A percentile compares a stretch with the other conserved stretches of the same genome.
Evolutionary conservation across 192 early-diverging fungal species (phyloP).

Genomic region (Radiomyces spectabilis): DNA sequence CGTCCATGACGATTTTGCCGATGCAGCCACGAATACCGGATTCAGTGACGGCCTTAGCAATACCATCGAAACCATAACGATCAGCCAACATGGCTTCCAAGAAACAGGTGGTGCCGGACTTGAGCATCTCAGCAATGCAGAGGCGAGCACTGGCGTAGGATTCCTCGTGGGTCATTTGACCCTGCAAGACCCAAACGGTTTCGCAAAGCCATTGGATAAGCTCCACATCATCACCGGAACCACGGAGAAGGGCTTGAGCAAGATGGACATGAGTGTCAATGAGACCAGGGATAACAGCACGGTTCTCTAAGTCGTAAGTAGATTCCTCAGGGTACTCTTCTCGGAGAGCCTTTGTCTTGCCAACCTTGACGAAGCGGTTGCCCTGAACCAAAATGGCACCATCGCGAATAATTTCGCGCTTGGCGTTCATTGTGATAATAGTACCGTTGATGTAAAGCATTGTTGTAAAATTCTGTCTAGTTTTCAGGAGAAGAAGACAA

Average conservation of each 20-base stretch:
- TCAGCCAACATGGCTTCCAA: conserved; percentile 16
- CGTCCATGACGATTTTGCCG: conserved; percentile 17
- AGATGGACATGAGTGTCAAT: conserved; percentile 18
- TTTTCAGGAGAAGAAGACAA: background rate
- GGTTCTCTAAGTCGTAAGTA: conserved; percentile 2
- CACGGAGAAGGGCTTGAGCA: conserved; percentile 13
- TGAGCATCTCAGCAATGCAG: conserved; percentile 18
- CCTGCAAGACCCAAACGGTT: conserved; percentile 14
- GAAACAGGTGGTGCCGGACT: conserved; percentile 12
- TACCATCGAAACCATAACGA: conserved; percentile 10
- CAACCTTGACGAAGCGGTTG: conserved; percentile 9
- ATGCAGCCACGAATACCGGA: conserved; percentile 17
- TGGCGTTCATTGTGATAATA: conserved; percentile 18
- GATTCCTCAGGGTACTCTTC: conserved; percentile 8
- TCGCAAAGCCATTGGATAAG: conserved; percentile 14
- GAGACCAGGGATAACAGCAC: conserved; percentile 13
- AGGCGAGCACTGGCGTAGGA: conserved; percentile 7
- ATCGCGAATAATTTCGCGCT: conserved; percentile 9
- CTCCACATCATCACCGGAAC: conserved; percentile 12
- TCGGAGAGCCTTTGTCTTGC: conserved; percentile 9
- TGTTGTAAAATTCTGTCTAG: background rate
- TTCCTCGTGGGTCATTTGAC: conserved; percentile 4
- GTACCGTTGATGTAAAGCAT: conserved; percentile 14
- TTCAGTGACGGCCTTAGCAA: conserved; percentile 12
- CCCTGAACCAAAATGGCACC: conserved; percentile 10